These are phyloP conservation scores for Penicillium simplicissimum DNA, from an alignment of 495 filamentous ascomycete species.

Conservation along the genomic window DNA sequence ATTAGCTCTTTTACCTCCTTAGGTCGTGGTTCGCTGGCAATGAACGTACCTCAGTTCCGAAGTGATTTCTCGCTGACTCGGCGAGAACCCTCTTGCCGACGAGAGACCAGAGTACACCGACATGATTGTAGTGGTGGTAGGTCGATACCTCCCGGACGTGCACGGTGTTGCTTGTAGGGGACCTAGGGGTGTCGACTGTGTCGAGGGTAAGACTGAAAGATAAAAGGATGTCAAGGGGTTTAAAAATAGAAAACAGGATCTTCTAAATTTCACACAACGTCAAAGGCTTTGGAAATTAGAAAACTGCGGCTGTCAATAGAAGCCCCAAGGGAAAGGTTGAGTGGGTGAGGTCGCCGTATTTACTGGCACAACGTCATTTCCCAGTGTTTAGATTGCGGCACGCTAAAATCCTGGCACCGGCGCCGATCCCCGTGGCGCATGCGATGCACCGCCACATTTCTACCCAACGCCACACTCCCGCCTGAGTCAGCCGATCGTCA, in stretches of 20 bases:
- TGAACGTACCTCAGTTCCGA: conserved; percentile 62
- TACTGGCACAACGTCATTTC: conserved; percentile 17
- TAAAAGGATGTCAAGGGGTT: too few relatives aligned
- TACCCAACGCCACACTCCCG: not conserved
- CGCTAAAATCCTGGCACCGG: conserved; percentile 15
- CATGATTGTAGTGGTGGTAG: conserved; percentile 38
- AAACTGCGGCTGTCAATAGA: conserved; percentile 1
- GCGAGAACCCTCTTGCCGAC: conserved; percentile 67
- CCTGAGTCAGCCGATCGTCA: conserved; percentile 28
- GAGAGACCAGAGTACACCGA: conserved; percentile 53
- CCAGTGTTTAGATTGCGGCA: not conserved
- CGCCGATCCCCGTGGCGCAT: conserved; percentile 11
- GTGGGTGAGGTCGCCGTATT: not conserved
- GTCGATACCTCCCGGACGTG: not conserved
- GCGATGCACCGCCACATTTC: conserved; percentile 5
- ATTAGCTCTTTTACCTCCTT: conserved; percentile 6
- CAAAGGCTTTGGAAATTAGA: not conserved
- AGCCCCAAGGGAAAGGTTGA: not conserved
- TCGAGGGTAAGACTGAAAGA: conserved; percentile 11
- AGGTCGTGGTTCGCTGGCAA: not conserved
- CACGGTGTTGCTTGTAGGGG: not conserved
- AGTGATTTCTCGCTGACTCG: conserved; percentile 64
- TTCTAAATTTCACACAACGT: too few relatives aligned
- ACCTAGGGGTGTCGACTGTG: conserved; percentile 6
- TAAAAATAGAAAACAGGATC: too few relatives aligned